Percentiles rank a stretch among this genome's conserved stretches.
These are phyloP conservation scores for Citrus reticulata DNA, from an alignment of 345 rosid genomes.

Conservation along the genomic window DNA sequence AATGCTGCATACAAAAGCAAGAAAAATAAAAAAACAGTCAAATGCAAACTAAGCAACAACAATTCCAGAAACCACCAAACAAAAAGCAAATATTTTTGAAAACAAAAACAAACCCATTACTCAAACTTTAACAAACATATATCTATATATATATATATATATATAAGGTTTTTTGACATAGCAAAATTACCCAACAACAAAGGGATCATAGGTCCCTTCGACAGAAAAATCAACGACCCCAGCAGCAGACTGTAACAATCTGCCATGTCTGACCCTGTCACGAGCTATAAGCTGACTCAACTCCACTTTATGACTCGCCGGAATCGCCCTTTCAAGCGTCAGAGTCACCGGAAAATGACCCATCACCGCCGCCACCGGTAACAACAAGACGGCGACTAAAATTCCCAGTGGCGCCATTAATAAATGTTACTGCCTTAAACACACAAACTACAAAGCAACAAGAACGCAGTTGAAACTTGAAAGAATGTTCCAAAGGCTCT, in stretches of 20 bases:
- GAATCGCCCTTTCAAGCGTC: conserved; percentile 57
- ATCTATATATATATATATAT: no score
- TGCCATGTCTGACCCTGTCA: conserved; percentile 71
- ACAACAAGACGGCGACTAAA: conserved; percentile 17
- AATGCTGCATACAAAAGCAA: background rate
- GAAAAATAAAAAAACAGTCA: background rate
- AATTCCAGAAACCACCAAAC: background rate
- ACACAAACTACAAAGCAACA: background rate
- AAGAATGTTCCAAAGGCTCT: conserved; percentile 1
- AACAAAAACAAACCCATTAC: background rate
- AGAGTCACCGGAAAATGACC: conserved; percentile 54
- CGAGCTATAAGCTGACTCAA: conserved; percentile 56
- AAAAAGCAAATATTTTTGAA: background rate
- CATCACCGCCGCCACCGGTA: conserved; percentile 23
- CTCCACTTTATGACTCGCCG: conserved; percentile 43
- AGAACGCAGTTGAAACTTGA: background rate
- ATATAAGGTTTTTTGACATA: background rate
- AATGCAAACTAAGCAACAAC: conserved; percentile 1
- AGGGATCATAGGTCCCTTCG: conserved; percentile 79
- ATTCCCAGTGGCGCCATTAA: conserved; percentile 18
- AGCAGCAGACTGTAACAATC: conserved; percentile 60
- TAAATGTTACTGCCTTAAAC: background rate
- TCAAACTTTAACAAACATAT: background rate
- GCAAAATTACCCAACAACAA: conserved; percentile 65
- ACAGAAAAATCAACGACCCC: conserved; percentile 81